Evolutionary conservation across 306 rosid species (phyloP).

Genomic region (Corylus avellana): DNA sequence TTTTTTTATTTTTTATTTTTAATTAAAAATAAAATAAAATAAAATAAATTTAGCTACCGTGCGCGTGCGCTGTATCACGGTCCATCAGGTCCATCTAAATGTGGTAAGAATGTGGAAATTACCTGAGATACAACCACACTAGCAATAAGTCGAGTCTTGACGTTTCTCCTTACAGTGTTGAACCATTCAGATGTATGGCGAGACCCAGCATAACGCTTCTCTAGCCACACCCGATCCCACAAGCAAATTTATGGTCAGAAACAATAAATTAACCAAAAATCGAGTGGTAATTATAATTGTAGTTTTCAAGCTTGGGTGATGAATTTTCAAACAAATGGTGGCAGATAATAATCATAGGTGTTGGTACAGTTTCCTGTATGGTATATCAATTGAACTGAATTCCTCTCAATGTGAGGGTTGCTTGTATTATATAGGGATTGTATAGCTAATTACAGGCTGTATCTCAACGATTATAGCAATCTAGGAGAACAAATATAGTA

Average conservation of each 20-base stretch:
- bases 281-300: constrained; percentile 1
- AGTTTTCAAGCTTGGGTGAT: background rate
- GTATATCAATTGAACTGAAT: no score
- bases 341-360: background rate
- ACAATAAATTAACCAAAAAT: background rate
- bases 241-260: background rate
- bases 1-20: no score
- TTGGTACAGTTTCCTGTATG: no score
- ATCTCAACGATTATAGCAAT: no score
- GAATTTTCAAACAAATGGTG: background rate
- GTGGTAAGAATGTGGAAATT: constrained; percentile 20
- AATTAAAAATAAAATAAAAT: no score
- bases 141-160: constrained; percentile 93
- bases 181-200: constrained; percentile 95
- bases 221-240: constrained; percentile 78
- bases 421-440: no score
- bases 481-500: no score
- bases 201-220: constrained; percentile 80
- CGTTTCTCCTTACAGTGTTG: constrained; percentile 92
- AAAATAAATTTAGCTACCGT: no score
- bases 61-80: no score
- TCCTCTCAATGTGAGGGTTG: no score
- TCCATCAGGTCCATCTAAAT: background rate
- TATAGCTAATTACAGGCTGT: no score
- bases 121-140: constrained; percentile 96